These are phyloP conservation scores for Penicillium robsamsonii DNA, from an alignment of 495 filamentous ascomycete genomes.

Conservation along the genomic window DNA sequence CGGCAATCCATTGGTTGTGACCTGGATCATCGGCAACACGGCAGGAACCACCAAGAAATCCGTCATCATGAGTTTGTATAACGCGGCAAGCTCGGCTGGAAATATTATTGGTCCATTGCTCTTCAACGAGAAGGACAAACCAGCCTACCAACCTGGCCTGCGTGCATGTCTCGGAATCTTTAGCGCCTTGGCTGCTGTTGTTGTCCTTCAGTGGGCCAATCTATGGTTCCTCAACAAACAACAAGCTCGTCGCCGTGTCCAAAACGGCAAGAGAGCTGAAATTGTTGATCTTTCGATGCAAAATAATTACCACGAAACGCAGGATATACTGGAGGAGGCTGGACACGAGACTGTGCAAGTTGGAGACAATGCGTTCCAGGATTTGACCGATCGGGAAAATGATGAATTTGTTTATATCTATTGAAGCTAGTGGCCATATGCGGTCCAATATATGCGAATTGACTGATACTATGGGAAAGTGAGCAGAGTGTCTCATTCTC, in stretches of 20 bases:
- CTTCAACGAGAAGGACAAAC: constrained; percentile 42
- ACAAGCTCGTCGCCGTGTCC: constrained; percentile 51
- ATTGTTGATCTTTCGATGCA: constrained; percentile 59
- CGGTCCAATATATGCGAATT: neutral
- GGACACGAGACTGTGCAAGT: constrained; percentile 23
- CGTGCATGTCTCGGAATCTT: constrained; percentile 57
- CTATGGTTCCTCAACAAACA: constrained; percentile 53
- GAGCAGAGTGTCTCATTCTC: neutral
- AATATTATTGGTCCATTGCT: constrained; percentile 51
- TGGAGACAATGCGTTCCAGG: constrained; percentile 47
- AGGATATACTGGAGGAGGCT: constrained; percentile 18
- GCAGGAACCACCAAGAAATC: constrained; percentile 54
- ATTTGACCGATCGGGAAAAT: constrained; percentile 62
- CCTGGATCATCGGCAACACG: constrained; percentile 52
- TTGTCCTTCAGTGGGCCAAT: constrained; percentile 51
- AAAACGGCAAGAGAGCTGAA: constrained; percentile 54
- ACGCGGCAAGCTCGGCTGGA: constrained; percentile 42
- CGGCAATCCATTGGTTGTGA: constrained; percentile 49
- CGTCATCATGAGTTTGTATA: constrained; percentile 50
- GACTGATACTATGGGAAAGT: neutral
- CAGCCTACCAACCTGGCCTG: constrained; percentile 55
- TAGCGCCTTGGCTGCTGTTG: constrained; percentile 45
- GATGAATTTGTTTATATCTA: constrained; percentile 69
- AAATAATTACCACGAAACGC: constrained; percentile 28
- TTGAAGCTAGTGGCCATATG: constrained; percentile 21